Percentiles rank a stretch among this genome's conserved stretches.
These are phyloP conservation scores for Claviceps africana DNA, from an alignment of 2,329 filamentous ascomycete genomes.

Conservation along the genomic window DNA sequence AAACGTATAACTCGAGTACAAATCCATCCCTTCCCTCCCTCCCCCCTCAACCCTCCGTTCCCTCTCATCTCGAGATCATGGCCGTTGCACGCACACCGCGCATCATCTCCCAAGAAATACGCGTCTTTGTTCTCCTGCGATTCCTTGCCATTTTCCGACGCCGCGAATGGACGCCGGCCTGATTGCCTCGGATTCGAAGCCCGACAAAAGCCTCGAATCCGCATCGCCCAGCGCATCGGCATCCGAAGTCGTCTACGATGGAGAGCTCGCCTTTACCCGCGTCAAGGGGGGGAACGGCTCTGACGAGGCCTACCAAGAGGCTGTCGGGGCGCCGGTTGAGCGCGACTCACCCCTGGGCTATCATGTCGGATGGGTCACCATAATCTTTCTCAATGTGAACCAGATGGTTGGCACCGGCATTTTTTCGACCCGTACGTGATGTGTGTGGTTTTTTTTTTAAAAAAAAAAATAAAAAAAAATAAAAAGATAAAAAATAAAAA, in stretches of 20 bases:
- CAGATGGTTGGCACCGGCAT: slow-evolving; percentile 51
- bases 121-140: neutral
- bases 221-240: neutral
- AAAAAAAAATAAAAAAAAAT: no score
- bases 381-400: slow-evolving; percentile 46
- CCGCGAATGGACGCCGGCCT: neutral
- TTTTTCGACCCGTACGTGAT: slow-evolving; percentile 45
- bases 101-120: neutral
- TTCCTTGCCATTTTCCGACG: no score
- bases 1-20: no score
- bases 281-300: slow-evolving; percentile 33
- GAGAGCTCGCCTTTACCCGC: slow-evolving; percentile 27
- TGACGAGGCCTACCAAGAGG: slow-evolving; percentile 42
- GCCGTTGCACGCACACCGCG: neutral
- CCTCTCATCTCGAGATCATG: no score
- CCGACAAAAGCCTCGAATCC: neutral
- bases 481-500: no score
- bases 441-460: neutral
- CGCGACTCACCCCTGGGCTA: slow-evolving; percentile 44
- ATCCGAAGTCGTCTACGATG: slow-evolving; percentile 16
- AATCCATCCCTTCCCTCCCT: no score
- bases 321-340: slow-evolving; percentile 47
- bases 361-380: slow-evolving; percentile 38
- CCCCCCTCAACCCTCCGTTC: no score
- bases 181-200: neutral